Percentiles rank a stretch among this genome's conserved stretches.
Evolutionary conservation across 345 rosid species (phyloP).

Genomic region (Salix arbutifolia): DNA sequence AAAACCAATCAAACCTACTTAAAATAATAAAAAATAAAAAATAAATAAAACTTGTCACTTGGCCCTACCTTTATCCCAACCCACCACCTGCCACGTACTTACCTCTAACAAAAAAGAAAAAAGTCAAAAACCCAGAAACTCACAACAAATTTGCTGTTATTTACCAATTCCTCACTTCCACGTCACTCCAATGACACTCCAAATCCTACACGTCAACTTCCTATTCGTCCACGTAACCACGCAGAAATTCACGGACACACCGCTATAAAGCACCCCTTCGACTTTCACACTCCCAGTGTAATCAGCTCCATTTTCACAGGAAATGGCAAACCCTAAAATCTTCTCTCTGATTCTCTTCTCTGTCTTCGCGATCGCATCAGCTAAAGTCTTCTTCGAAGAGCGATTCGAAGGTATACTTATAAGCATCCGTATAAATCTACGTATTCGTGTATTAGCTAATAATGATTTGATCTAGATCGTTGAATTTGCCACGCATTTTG

Average conservation of each 20-base stretch:
- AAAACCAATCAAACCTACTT: neutral
- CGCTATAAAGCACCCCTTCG: neutral
- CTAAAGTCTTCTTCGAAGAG: constrained; percentile 81
- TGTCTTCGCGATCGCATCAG: constrained; percentile 43
- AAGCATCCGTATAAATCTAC: neutral
- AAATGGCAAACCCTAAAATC: constrained; percentile 27
- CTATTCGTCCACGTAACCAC: constrained; percentile 6
- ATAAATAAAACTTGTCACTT: neutral
- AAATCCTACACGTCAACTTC: neutral
- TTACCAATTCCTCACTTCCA: constrained; percentile 12
- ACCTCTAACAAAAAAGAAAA: neutral
- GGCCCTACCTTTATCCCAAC: neutral
- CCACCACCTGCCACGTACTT: neutral
- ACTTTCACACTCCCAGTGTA: neutral
- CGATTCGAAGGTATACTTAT: constrained; percentile 66
- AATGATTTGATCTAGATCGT: neutral
- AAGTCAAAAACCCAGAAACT: neutral
- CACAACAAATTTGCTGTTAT: neutral
- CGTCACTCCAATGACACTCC: constrained; percentile 13
- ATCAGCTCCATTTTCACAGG: neutral
- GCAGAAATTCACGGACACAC: neutral
- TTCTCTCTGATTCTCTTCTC: constrained; percentile 33
- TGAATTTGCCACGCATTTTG: neutral
- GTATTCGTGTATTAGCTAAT: neutral
- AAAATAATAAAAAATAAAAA: neutral